phyloP scores from a whole-genome alignment of 495 filamentous ascomycete species.

The Lineolata rhizophorae region DNA sequence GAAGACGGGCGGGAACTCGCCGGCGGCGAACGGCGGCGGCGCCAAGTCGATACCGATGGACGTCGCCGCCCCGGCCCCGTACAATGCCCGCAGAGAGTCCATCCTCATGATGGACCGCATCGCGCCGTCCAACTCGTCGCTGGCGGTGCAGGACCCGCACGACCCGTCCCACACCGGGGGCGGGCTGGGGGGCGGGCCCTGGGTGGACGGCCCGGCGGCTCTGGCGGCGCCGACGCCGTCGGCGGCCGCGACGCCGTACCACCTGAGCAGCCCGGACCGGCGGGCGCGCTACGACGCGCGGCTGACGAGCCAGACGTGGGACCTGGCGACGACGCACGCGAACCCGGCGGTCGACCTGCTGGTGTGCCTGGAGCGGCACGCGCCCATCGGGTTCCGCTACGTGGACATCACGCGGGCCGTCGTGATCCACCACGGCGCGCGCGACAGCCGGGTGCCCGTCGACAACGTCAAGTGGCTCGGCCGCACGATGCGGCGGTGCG shows the following conservation, averaged over 20 bases:
- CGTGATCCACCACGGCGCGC: constrained; percentile 82
- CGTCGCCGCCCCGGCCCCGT: constrained; percentile 1
- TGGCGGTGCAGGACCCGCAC: constrained; percentile 8
- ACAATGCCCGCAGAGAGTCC: constrained; percentile 13
- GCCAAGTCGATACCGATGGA: too few relatives aligned
- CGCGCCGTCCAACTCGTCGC: constrained; percentile 12
- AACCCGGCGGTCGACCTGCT: constrained; percentile 89
- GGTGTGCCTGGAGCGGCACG: constrained; percentile 75
- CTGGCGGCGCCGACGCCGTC: not conserved
- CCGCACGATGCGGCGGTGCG: constrained; percentile 56
- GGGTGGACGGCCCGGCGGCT: not conserved
- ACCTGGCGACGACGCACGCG: constrained; percentile 72
- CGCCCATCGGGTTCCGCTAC: constrained; percentile 89
- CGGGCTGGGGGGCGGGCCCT: not conserved
- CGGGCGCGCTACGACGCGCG: constrained; percentile 64
- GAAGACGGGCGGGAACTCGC: not conserved
- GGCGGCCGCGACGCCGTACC: constrained; percentile 5
- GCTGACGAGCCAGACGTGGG: constrained; percentile 84
- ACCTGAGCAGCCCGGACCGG: constrained; percentile 41
- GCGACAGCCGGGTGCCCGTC: constrained; percentile 77
- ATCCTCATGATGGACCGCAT: constrained; percentile 20
- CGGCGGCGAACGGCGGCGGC: not conserved
- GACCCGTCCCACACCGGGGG: constrained; percentile 5
- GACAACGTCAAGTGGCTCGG: constrained; percentile 92
- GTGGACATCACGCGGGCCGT: constrained; percentile 82